Evolutionary conservation across 495 filamentous ascomycete genomes (phyloP), one percentile per base, ranked within the genome.

Genomic region (Penicillium verhagenii): DNA sequence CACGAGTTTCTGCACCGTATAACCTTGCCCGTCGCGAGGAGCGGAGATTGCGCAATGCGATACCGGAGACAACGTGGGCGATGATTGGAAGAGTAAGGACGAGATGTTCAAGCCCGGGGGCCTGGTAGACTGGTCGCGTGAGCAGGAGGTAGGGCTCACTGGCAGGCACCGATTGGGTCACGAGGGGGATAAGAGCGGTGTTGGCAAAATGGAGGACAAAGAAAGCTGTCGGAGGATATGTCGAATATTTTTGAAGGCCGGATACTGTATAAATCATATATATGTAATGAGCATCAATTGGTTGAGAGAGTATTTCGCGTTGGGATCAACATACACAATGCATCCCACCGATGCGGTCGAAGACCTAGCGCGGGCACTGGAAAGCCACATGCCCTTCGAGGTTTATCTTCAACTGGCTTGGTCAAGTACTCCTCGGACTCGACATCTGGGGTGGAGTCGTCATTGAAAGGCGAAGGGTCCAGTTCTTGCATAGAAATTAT

Each of bases 161-260:
- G 26, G 76, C 72, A 25, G 75, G 61, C 6, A 86, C 68, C 21
- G 81, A 83, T 38, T 66, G 73, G 24, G 82, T 83, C 13, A 74
- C 50, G 20, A 92, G 82, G 0, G 89, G 89, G 28, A 91, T 82
- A 37, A 92, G 64, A 2, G 88, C 86, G n/a, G 86, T 89, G 42
- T 89, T 96, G 43, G 87, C 79, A 45, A 94, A 74, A 72, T 97
- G 92, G 49, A 93, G 71, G 47, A 82, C 72, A 44, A 85, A 75
- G 80, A 93, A 97, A 57, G 88, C 65, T 38, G 85, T 86, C 67
- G 96, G 91, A 35, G 88, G 85, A 70, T 96, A 96, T 61, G 87
- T 87, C 13, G 90, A 92, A 78, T 94, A 96, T 68, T 80, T 85
- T 65, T 96, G 92, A 25, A 92, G 74, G 42, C 88, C 86, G 20